phyloP scores from a whole-genome alignment of 2,329 filamentous ascomycete genomes.

The Cordyceps tenuipes region DNA sequence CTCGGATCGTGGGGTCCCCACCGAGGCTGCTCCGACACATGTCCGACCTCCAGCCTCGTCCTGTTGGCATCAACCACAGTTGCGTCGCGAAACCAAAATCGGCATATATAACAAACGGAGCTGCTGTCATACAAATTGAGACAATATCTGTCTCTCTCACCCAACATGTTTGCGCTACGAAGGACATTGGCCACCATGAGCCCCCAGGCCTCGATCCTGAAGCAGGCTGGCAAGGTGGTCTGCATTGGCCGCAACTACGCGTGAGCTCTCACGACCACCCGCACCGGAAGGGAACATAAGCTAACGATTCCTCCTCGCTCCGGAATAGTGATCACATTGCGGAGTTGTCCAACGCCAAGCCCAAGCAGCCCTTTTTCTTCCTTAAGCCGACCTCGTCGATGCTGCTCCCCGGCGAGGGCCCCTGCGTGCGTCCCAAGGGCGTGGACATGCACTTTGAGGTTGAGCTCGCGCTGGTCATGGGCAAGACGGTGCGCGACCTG shows the following conservation, averaged over 20 bases:
- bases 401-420: constrained; percentile 67
- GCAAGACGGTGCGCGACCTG: constrained; percentile 69
- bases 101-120: neutral
- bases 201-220: constrained; percentile 38
- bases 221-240: constrained; percentile 64
- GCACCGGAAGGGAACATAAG: constrained; percentile 13
- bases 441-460: constrained; percentile 91
- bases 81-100: neutral
- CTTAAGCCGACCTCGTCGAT: constrained; percentile 88
- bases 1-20: constrained; percentile 2
- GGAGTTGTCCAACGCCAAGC: constrained; percentile 78
- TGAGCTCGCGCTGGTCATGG: constrained; percentile 83
- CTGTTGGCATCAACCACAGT: neutral
- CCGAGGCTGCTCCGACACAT: neutral
- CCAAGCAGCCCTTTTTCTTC: constrained; percentile 98
- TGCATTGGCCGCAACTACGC: constrained; percentile 97
- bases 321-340: constrained; percentile 73
- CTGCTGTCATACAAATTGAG: neutral
- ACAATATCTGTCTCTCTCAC: neutral
- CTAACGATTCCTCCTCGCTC: constrained; percentile 15
- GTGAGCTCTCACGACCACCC: constrained; percentile 40
- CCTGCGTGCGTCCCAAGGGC: constrained; percentile 73
- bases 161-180: constrained; percentile 29
- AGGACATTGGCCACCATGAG: constrained; percentile 31
- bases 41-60: neutral